phyloP scores from a whole-genome alignment of 768 basidiomycete genomes.

The Leccinum pellstonianum region DNA sequence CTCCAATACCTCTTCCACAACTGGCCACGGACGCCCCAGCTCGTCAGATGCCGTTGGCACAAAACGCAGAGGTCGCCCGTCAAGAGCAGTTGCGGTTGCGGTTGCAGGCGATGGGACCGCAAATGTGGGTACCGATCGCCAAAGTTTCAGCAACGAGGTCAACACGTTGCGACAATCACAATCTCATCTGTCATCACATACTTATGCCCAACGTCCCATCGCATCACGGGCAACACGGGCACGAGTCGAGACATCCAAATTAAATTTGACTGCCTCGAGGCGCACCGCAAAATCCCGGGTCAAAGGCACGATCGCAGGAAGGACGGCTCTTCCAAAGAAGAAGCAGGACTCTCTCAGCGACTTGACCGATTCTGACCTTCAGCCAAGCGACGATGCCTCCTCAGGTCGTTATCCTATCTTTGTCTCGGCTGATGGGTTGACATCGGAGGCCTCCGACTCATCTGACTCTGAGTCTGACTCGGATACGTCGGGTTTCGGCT shows the following conservation, averaged over 20 bases:
- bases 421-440: slow-evolving; percentile 59
- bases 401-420: slow-evolving; percentile 61
- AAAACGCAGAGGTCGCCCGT: slow-evolving; percentile 58
- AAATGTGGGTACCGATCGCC: slow-evolving; percentile 20
- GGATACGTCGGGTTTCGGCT: slow-evolving; percentile 40
- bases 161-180: slow-evolving; percentile 37
- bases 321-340: slow-evolving; percentile 21
- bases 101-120: slow-evolving; percentile 31
- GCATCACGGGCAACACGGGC: slow-evolving; percentile 27
- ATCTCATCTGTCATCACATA: slow-evolving; percentile 33
- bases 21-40: slow-evolving; percentile 25
- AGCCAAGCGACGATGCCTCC: slow-evolving; percentile 36
- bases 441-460: slow-evolving; percentile 49
- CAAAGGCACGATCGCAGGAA: slow-evolving; percentile 36
- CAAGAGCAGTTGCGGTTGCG: slow-evolving; percentile 42
- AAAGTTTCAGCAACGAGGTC: slow-evolving; percentile 33
- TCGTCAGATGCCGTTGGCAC: slow-evolving; percentile 23
- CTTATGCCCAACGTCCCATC: slow-evolving; percentile 20
- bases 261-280: slow-evolving; percentile 35
- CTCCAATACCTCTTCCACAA: slow-evolving; percentile 25
- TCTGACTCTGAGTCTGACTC: slow-evolving; percentile 39
- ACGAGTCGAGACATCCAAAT: slow-evolving; percentile 24
- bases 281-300: slow-evolving; percentile 38
- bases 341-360: slow-evolving; percentile 15
- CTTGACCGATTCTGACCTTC: slow-evolving; percentile 28